A percentile compares a stretch with the other conserved stretches of the same genome.
Evolutionary conservation across 2,329 filamentous ascomycete genomes (phyloP).

Genomic region (Didymella exigua): DNA sequence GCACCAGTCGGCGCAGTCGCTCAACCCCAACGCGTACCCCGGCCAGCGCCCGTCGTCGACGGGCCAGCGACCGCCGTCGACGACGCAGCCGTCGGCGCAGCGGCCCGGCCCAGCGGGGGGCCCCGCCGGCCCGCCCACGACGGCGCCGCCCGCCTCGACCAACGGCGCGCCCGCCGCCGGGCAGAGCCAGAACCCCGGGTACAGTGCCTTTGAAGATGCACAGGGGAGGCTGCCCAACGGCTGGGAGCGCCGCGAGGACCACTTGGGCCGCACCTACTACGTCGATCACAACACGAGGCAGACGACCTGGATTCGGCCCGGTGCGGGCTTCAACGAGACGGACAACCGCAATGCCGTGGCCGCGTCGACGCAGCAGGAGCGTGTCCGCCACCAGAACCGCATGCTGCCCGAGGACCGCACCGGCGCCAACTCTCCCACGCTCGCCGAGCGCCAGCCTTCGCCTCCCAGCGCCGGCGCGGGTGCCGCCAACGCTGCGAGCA

Average conservation of each 20-base stretch:
- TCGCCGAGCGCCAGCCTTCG: slow-evolving; percentile 59
- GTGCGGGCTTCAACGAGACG: slow-evolving; percentile 74
- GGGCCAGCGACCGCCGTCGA: slow-evolving; percentile 39
- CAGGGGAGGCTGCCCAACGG: slow-evolving; percentile 90
- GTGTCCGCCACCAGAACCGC: slow-evolving; percentile 90
- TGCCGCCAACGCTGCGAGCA: slow-evolving; percentile 67
- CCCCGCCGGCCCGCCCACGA: slow-evolving; percentile 50
- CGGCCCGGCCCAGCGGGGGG: slow-evolving; percentile 39
- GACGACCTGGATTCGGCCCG: slow-evolving; percentile 93
- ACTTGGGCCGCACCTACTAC: slow-evolving; percentile 93
- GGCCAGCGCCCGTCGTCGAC: slow-evolving; percentile 39
- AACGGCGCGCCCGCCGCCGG: slow-evolving; percentile 46
- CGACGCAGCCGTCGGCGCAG: slow-evolving; percentile 31
- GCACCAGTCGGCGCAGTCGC: slow-evolving; percentile 46
- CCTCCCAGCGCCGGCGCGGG: slow-evolving; percentile 29
- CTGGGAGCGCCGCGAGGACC: slow-evolving; percentile 96
- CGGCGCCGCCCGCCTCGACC: slow-evolving; percentile 43
- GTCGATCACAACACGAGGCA: slow-evolving; percentile 97
- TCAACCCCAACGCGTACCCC: slow-evolving; percentile 47
- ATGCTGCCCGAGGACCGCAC: slow-evolving; percentile 95
- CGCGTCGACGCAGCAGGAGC: slow-evolving; percentile 89
- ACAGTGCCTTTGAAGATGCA: slow-evolving; percentile 96
- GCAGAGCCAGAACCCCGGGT: slow-evolving; percentile 50
- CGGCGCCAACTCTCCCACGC: slow-evolving; percentile 86
- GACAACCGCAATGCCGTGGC: slow-evolving; percentile 81